Conservation (phyloP, 1,284 basidiomycete genomes). For the Cryptococcus sp. region DNA sequence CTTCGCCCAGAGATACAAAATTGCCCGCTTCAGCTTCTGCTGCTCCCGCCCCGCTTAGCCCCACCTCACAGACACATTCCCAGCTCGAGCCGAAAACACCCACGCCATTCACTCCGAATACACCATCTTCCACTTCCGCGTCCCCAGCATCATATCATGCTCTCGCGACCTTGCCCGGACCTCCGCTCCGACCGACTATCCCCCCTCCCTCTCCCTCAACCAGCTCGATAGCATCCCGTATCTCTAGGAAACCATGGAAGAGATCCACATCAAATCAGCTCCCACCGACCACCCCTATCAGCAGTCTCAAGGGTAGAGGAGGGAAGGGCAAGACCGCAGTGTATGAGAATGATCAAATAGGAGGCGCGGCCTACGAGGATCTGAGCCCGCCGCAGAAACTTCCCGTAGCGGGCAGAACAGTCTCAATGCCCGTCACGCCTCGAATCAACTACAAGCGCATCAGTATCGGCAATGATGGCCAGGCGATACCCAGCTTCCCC, state of each 20-base stretch:
- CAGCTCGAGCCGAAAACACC: no score
- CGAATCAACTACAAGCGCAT: not conserved
- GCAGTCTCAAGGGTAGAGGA: constrained; percentile 10
- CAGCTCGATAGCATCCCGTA: not conserved
- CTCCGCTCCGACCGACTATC: not conserved
- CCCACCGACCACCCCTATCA: not conserved
- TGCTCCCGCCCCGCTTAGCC: not conserved
- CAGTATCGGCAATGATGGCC: not conserved
- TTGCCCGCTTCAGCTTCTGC: not conserved
- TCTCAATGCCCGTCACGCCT: no score
- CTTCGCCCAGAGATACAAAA: not conserved
- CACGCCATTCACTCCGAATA: not conserved
- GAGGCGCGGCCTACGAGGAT: constrained; percentile 8
- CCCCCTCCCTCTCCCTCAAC: not conserved
- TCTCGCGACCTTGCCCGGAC: not conserved
- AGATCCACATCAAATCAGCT: constrained; percentile 1
- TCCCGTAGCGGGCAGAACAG: no score
- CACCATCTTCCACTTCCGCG: not conserved
- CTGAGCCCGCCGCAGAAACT: not conserved
- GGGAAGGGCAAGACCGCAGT: constrained; percentile 1
- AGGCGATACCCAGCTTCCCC: not conserved
- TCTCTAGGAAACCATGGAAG: constrained; percentile 13
- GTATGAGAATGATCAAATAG: not conserved
- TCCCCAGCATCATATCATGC: not conserved
- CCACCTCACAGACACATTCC: not conserved